phyloP scores from a whole-genome alignment of 1,139 yeast genomes.

The Debaryomyces coudertii region DNA sequence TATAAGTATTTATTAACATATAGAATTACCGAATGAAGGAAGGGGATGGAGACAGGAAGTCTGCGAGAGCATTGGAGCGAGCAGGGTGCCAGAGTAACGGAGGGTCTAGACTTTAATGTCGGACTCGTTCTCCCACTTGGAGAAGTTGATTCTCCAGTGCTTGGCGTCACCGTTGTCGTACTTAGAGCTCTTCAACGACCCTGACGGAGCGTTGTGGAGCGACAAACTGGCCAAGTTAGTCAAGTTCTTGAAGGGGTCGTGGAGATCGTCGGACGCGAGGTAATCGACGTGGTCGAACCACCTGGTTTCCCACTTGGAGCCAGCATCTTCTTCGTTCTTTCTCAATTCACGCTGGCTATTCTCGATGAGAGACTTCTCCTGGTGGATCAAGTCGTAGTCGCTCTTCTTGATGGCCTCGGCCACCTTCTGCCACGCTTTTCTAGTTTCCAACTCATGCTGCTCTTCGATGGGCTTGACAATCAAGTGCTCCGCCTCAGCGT shows the following conservation, averaged over 20 bases:
- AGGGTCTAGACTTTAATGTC: conserved; percentile 48
- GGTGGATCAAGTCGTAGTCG: conserved; percentile 72
- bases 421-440: conserved; percentile 84
- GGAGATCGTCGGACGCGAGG: conserved; percentile 21
- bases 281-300: conserved; percentile 73
- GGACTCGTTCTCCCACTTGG: conserved; percentile 59
- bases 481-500: conserved; percentile 54
- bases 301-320: conserved; percentile 68
- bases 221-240: conserved; percentile 61
- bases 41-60: background rate
- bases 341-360: conserved; percentile 81
- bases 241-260: conserved; percentile 54
- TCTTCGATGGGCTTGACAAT: conserved; percentile 77
- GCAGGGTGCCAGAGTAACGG: background rate
- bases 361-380: conserved; percentile 77
- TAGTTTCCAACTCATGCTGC: conserved; percentile 75
- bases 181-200: conserved; percentile 57
- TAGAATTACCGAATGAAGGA: background rate
- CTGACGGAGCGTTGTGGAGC: conserved; percentile 67
- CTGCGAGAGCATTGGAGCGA: too few relatives aligned
- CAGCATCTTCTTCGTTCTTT: conserved; percentile 66
- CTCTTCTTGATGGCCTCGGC: conserved; percentile 82
- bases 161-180: conserved; percentile 50
- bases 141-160: conserved; percentile 71
- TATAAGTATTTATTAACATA: conserved; percentile 1